Conservation (phyloP, 768 basidiomycete genomes). For the Kwoniella sp. region DNA sequence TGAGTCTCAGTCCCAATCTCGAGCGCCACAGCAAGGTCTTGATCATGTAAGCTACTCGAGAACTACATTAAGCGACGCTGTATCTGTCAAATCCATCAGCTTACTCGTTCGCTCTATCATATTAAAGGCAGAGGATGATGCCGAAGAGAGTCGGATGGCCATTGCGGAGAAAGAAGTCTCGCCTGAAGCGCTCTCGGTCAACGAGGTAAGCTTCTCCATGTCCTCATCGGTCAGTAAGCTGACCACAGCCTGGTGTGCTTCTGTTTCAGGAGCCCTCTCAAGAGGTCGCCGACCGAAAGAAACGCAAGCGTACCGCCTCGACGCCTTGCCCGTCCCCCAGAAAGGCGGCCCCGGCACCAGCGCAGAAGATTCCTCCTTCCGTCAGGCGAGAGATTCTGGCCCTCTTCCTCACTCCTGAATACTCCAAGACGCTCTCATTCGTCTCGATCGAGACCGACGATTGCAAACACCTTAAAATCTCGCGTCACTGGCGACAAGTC, state of each 20-base stretch:
- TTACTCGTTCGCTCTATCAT: too few species aligned
- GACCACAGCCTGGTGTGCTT: too few species aligned
- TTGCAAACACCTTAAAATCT: constrained; percentile 23
- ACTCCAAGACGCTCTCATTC: constrained; percentile 22
- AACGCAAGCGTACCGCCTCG: neutral
- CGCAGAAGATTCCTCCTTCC: constrained; percentile 29
- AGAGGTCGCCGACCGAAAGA: neutral
- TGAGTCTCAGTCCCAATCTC: neutral
- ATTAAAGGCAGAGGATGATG: neutral
- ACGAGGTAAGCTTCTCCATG: too few species aligned
- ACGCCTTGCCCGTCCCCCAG: constrained; percentile 13
- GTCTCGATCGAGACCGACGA: constrained; percentile 2
- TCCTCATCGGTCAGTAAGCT: too few species aligned
- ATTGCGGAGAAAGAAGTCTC: too few species aligned
- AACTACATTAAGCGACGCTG: too few species aligned
- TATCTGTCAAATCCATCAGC: too few species aligned
- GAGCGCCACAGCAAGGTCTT: neutral
- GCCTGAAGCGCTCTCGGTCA: too few species aligned
- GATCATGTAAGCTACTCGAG: neutral
- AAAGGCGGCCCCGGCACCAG: constrained; percentile 20
- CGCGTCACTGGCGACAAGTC: constrained; percentile 44
- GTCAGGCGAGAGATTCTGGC: constrained; percentile 25
- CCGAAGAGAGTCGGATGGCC: neutral
- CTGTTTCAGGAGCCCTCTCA: neutral
- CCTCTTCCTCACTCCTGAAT: constrained; percentile 16